Evolutionary conservation across 2,329 filamentous ascomycete genomes (phyloP).

Genomic region (Venturia carpophila): DNA sequence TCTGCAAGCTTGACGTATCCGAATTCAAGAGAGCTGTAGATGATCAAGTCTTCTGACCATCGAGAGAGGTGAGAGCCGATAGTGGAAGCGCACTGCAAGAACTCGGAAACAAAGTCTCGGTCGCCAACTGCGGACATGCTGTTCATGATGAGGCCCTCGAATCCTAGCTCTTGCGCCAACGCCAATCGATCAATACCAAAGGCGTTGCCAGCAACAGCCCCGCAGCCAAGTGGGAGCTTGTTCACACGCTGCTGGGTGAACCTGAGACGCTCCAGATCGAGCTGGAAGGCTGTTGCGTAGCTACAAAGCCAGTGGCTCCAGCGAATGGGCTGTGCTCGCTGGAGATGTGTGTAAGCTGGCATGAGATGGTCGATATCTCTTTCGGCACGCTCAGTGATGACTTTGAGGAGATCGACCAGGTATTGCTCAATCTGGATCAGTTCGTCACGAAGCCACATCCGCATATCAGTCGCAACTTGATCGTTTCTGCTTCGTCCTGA

Average conservation of each 20-base stretch:
- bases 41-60: constrained; percentile 79
- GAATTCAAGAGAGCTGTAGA: constrained; percentile 71
- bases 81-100: constrained; percentile 69
- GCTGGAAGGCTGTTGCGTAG: constrained; percentile 62
- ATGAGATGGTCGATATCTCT: constrained; percentile 69
- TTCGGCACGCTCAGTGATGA: constrained; percentile 62
- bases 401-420: constrained; percentile 61
- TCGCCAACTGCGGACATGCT: constrained; percentile 68
- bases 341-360: constrained; percentile 83
- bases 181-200: constrained; percentile 74
- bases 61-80: constrained; percentile 73
- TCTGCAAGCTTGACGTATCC: constrained; percentile 69
- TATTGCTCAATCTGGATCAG: constrained; percentile 61
- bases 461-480: constrained; percentile 84
- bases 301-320: constrained; percentile 79
- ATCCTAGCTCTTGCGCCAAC: constrained; percentile 74
- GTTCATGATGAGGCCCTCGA: constrained; percentile 67
- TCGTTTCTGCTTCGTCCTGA: constrained; percentile 70
- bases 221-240: constrained; percentile 60
- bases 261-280: constrained; percentile 68
- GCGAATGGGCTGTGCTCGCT: constrained; percentile 71
- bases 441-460: constrained; percentile 75
- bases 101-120: constrained; percentile 76
- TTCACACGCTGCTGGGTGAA: constrained; percentile 71
- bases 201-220: constrained; percentile 72